Evolutionary conservation across 257 asterid species (phyloP), one percentile per base, ranked within the genome.

Genomic region (Asclepias syriaca): DNA sequence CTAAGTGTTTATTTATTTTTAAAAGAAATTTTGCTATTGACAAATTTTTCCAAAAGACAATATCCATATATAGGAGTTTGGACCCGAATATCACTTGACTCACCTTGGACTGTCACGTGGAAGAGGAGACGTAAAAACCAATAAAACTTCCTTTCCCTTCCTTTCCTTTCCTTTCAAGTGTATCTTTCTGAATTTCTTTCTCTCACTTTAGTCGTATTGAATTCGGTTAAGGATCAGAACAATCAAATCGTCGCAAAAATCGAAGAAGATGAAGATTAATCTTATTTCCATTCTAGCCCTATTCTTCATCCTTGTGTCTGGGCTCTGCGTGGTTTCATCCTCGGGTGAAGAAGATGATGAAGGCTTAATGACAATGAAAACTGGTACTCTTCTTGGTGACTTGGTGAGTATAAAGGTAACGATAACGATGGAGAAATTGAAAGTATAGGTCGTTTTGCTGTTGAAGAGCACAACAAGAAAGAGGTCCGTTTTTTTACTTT

Each of bases 371-470:
- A 65, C 53, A 50, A 76, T 71, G 85, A 81, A 49, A 72, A 46
- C n/a, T 43, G 22, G 50, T 24, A 49, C 66, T 46, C 64, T 45
- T 49, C 72, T 75, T 29, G 93, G 88, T 13, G 88, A 34, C 29
- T 53, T 16, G 69, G 71, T 50, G 64, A 74, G 74, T 72, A 39
- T 48, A 53, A 24, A 4, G 80, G 77, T 11, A 29, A 9, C 63
- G 74, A 63, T 45, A 84, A 79, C 73, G 61, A 61, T 39, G 80
- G 68, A 1, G 87, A 85, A 27, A 70, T 85, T 37, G 87, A 79
- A 68, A 72, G 64, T 55, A 64, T 87, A 14, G 88, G 84, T 4
- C 84, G 89, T 29, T 87, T 83, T 54, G 88, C 89, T 60, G 87
- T 87, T 67, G 74, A 79, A 65, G 76, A 85, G 57, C 81, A 84